phyloP scores from a whole-genome alignment of 2,329 filamentous ascomycete species.

The Aspergillus sp. region DNA sequence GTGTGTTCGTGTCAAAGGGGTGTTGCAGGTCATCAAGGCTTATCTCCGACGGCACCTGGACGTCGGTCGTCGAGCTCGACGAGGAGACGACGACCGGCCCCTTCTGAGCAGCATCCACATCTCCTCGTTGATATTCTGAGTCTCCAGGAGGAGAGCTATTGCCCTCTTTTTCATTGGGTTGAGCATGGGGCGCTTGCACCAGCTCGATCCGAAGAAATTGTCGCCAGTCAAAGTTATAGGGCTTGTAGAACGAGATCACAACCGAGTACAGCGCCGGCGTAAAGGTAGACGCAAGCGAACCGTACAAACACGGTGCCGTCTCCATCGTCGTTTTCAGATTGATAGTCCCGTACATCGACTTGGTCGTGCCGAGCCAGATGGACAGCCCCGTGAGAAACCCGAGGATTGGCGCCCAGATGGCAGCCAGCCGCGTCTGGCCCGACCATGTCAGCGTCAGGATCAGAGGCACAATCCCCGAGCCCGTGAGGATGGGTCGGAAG shows the following conservation, averaged over 20 bases:
- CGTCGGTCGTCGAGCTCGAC: not conserved
- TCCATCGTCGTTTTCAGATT: constrained; percentile 42
- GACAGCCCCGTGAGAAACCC: constrained; percentile 45
- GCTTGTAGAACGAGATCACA: constrained; percentile 42
- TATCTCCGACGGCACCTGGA: constrained; percentile 3
- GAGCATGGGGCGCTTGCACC: constrained; percentile 29
- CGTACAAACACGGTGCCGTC: constrained; percentile 46
- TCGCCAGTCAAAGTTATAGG: constrained; percentile 44
- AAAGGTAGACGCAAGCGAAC: constrained; percentile 47
- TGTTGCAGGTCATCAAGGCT: constrained; percentile 44
- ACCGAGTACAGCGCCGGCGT: constrained; percentile 49
- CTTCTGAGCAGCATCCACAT: not conserved
- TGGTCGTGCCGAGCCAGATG: constrained; percentile 45
- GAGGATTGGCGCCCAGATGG: constrained; percentile 37
- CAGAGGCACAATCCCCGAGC: constrained; percentile 47
- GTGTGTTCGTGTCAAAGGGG: constrained; percentile 40
- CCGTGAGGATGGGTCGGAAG: constrained; percentile 43
- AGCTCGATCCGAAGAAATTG: constrained; percentile 50
- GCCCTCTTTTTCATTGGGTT: not conserved
- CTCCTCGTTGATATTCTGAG: not conserved
- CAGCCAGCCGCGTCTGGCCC: constrained; percentile 46
- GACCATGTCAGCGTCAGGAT: constrained; percentile 47
- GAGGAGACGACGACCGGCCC: not conserved
- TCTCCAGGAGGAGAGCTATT: not conserved
- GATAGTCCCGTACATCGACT: constrained; percentile 40